A percentile compares a stretch with the other conserved stretches of the same genome.
phyloP scores from a whole-genome alignment of 108 stramenopile genomes.

The Seminavis robusta region DNA sequence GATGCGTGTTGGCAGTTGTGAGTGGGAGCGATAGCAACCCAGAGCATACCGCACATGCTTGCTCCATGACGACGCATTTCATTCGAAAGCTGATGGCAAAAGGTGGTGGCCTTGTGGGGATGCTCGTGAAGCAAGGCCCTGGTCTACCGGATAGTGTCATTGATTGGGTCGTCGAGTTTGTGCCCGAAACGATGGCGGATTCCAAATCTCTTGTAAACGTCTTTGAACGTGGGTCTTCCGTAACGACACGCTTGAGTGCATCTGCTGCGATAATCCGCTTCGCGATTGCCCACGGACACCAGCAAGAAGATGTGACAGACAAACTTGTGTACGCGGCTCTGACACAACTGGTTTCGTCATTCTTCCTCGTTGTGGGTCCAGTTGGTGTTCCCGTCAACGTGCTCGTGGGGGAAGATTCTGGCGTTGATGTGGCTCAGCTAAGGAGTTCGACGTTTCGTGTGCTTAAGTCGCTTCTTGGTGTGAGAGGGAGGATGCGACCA shows the following conservation, averaged over 20 bases:
- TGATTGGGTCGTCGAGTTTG: slow-evolving; percentile 62
- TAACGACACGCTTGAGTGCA: slow-evolving; percentile 55
- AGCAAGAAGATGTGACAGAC: slow-evolving; percentile 38
- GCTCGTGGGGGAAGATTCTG: slow-evolving; percentile 41
- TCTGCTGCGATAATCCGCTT: slow-evolving; percentile 61
- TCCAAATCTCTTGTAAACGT: slow-evolving; percentile 29
- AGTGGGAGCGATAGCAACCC: slow-evolving; percentile 14
- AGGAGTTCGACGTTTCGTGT: slow-evolving; percentile 62
- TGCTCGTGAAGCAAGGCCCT: slow-evolving; percentile 62
- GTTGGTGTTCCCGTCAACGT: slow-evolving; percentile 74
- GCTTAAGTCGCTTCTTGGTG: slow-evolving; percentile 32
- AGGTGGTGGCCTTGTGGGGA: slow-evolving; percentile 49
- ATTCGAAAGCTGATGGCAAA: slow-evolving; percentile 40
- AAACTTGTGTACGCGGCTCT: slow-evolving; percentile 38
- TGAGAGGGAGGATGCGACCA: slow-evolving; percentile 26
- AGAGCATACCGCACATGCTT: slow-evolving; percentile 16
- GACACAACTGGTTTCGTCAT: slow-evolving; percentile 50
- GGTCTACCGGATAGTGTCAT: slow-evolving; percentile 34
- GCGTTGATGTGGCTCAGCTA: slow-evolving; percentile 49
- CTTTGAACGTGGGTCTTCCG: slow-evolving; percentile 40
- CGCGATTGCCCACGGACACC: slow-evolving; percentile 46
- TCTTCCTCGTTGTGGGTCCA: slow-evolving; percentile 63
- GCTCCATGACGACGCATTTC: slow-evolving; percentile 40
- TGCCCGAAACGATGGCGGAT: slow-evolving; percentile 70
- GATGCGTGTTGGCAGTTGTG: slow-evolving; percentile 44